Base-by-base conservation (phyloP, 2,329 filamentous ascomycete genomes). In the Pseudogymnoascus sp. region DNA sequence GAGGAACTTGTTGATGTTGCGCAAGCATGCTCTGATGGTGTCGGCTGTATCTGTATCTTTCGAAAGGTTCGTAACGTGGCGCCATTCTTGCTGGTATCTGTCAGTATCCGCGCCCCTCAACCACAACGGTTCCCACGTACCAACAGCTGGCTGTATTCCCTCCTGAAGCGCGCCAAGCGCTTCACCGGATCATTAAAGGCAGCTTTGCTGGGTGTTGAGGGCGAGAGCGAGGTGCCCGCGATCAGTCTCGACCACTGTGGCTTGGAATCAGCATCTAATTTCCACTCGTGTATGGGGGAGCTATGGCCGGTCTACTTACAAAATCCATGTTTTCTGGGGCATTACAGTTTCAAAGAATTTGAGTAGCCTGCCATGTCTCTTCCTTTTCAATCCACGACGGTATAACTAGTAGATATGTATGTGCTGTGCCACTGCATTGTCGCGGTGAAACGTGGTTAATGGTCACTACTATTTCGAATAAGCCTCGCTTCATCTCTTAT, bases 1-100 rank as follows among this genome's bases (percentile, higher is more conserved):
- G 67, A 97, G 86, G 70, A 96, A 87, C 68, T 79, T 77, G 64
- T 83, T 86, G 44, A 88, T 80, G 69, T 86, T 83, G 68, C 86
- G 84, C 26, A 88, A 81, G 64, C 82, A 80, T 67, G 82, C 80
- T 73, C 87, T 83, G 72, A 88, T 79, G 63, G 79, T 81, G 70
- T 87, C 84, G 73, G 84, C 83, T 59, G 85, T 82, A 67, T 86
- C 84, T 72, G 80, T 77, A 69, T 88, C 85, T 69, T 77, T 77
- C 65, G 82, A 76, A 33, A 88, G 78, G 73, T 86, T 87, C 65
- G 83, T 80, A 14, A 83, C 81, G 66, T 79, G 81, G 70, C 84
- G 81, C 85, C 85, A 88, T 76, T 80, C 80, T 74, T 85, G 76
- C 80, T 82, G 69, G 38, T 33, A 7, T 37, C 33, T 38, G 31